phyloP scores from a whole-genome alignment of 1,284 basidiomycete species.

The Rhodotorula sp. region DNA sequence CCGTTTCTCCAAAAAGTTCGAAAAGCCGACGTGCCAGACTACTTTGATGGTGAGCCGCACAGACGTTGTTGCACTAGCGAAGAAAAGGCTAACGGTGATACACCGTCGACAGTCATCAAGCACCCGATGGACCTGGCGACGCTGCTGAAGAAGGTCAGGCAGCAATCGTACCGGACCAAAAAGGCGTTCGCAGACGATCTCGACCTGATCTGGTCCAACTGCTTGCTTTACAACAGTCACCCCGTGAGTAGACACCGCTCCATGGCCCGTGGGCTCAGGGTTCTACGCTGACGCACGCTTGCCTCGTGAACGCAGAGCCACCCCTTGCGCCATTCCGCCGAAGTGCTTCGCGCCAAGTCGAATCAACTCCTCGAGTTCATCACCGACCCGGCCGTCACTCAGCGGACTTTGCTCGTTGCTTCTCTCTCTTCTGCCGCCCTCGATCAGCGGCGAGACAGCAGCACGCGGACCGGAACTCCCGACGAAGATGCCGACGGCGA shows the following conservation, averaged over 20 bases:
- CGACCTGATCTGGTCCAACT: constrained; percentile 95
- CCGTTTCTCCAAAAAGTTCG: constrained; percentile 84
- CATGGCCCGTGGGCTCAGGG: not conserved
- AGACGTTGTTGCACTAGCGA: not conserved
- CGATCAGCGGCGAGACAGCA: constrained; percentile 14
- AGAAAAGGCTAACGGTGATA: too few relatives aligned
- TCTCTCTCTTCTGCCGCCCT: constrained; percentile 9
- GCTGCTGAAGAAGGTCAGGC: constrained; percentile 76
- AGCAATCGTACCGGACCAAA: constrained; percentile 82
- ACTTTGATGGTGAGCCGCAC: constrained; percentile 71
- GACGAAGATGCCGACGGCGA: constrained; percentile 37
- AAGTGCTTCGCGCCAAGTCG: constrained; percentile 72
- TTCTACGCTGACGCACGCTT: not conserved
- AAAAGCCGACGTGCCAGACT: constrained; percentile 79
- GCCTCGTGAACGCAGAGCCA: constrained; percentile 56
- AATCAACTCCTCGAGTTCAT: constrained; percentile 80
- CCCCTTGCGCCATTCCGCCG: constrained; percentile 73
- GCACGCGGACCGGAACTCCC: constrained; percentile 18
- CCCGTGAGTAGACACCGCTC: constrained; percentile 59
- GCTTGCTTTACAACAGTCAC: constrained; percentile 83
- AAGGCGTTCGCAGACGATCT: constrained; percentile 89
- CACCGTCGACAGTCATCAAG: constrained; percentile 64
- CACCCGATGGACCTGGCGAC: constrained; percentile 87
- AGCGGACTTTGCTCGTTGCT: constrained; percentile 21
- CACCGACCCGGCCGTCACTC: constrained; percentile 61